A percentile compares a stretch with the other conserved stretches of the same genome.
These are phyloP conservation scores for Gaeumannomyces sp. DNA, from an alignment of 2,329 filamentous ascomycete species.

Conservation along the genomic window DNA sequence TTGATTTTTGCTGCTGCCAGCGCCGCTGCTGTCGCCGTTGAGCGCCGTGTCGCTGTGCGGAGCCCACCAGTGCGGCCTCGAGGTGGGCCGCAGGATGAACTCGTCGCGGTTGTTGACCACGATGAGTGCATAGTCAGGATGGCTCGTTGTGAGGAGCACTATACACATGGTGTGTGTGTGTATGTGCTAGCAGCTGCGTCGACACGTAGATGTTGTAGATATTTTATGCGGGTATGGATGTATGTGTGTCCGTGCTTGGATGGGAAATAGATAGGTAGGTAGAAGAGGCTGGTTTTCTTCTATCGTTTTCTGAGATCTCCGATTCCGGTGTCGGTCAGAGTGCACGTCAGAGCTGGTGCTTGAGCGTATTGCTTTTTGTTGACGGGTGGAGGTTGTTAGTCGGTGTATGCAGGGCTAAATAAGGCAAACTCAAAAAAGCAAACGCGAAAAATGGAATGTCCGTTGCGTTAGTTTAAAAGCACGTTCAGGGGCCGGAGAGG, in stretches of 20 bases:
- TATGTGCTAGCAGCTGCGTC: not conserved
- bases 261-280: too few relatives aligned
- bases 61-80: slow-evolving; percentile 58
- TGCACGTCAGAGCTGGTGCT: too few relatives aligned
- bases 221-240: not conserved
- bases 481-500: not conserved
- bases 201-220: too few relatives aligned
- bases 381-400: not conserved
- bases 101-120: slow-evolving; percentile 75
- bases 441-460: not conserved
- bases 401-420: not conserved
- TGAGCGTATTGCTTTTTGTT: too few relatives aligned
- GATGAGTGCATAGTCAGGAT: slow-evolving; percentile 69
- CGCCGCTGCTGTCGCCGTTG: slow-evolving; percentile 11
- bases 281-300: too few relatives aligned
- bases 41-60: slow-evolving; percentile 17
- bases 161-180: slow-evolving; percentile 63
- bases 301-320: too few relatives aligned
- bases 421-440: not conserved
- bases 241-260: not conserved
- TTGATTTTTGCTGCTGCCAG: not conserved
- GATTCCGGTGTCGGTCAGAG: too few relatives aligned
- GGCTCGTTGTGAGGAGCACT: slow-evolving; percentile 66
- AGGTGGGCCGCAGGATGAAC: slow-evolving; percentile 59
- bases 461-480: not conserved